Percentiles rank a stretch among this genome's conserved stretches.
phyloP scores from a whole-genome alignment of 768 basidiomycete genomes.

The Tulasnella sp. region DNA sequence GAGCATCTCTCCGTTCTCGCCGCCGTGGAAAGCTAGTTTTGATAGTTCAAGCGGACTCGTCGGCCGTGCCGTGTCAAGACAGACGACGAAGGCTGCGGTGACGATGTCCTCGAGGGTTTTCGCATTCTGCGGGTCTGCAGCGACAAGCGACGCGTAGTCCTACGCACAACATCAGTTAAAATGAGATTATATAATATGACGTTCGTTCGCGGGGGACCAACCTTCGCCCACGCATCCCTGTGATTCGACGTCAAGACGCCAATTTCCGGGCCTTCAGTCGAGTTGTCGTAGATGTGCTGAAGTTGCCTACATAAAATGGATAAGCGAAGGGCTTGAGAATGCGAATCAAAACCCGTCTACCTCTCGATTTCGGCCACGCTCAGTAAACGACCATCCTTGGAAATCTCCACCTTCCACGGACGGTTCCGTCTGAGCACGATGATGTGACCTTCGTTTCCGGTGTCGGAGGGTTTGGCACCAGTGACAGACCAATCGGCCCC shows the following conservation, averaged over 20 bases:
- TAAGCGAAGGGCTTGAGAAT: not conserved
- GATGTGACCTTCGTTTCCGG: slow-evolving; percentile 68
- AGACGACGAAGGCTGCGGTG: slow-evolving; percentile 80
- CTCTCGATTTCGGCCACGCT: slow-evolving; percentile 61
- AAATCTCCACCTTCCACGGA: slow-evolving; percentile 72
- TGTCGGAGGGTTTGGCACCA: slow-evolving; percentile 55
- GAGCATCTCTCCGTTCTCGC: slow-evolving; percentile 45
- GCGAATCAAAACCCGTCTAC: slow-evolving; percentile 39
- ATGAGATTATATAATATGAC: not conserved
- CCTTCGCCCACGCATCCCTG: slow-evolving; percentile 87
- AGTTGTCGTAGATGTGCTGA: slow-evolving; percentile 63
- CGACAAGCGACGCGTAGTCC: slow-evolving; percentile 59
- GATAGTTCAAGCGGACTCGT: slow-evolving; percentile 54
- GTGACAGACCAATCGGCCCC: slow-evolving; percentile 75
- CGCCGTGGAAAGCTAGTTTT: slow-evolving; percentile 78
- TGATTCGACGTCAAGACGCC: slow-evolving; percentile 75
- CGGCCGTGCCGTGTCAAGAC: slow-evolving; percentile 64
- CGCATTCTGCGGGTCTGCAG: slow-evolving; percentile 57
- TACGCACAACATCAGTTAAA: slow-evolving; percentile 32
- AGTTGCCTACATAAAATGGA: slow-evolving; percentile 51
- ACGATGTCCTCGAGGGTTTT: slow-evolving; percentile 67
- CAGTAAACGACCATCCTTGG: slow-evolving; percentile 50
- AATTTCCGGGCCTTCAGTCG: slow-evolving; percentile 63
- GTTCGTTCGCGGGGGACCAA: slow-evolving; percentile 33
- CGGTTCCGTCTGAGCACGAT: slow-evolving; percentile 81